Evolutionary conservation across 768 basidiomycete species (phyloP).

Genomic region (Boletus pseudopeckii): DNA sequence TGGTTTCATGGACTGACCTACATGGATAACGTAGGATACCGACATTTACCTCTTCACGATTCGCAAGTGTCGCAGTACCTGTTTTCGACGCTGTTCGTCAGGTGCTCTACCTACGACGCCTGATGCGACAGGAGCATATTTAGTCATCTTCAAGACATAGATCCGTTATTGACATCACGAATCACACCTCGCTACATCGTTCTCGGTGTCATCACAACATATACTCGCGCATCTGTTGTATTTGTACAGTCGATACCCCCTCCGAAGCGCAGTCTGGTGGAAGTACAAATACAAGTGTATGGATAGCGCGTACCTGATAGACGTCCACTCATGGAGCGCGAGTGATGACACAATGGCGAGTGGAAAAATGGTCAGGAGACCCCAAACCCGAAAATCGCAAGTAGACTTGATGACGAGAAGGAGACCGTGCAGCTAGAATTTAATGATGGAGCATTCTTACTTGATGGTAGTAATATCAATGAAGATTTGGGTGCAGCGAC

Average conservation of each 20-base stretch:
- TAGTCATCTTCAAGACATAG: background rate
- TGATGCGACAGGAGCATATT: background rate
- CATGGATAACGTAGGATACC: conserved; percentile 57
- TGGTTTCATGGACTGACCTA: background rate
- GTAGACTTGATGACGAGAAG: background rate
- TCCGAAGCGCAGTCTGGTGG: background rate
- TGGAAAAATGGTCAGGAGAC: no score
- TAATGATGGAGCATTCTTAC: background rate
- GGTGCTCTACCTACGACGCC: conserved; percentile 46
- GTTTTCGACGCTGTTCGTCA: conserved; percentile 91
- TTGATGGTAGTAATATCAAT: background rate
- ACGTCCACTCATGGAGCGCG: no score
- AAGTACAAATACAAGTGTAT: no score
- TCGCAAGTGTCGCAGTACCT: conserved; percentile 81
- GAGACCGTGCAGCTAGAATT: background rate
- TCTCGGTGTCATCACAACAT: background rate
- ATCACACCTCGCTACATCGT: no score
- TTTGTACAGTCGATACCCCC: background rate
- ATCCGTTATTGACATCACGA: background rate
- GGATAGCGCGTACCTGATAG: background rate
- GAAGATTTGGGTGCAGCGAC: background rate
- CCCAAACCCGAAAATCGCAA: background rate
- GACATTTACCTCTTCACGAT: conserved; percentile 89
- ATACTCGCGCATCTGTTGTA: background rate
- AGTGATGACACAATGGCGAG: no score